These are phyloP conservation scores for Rubia yunnanensis DNA, from an alignment of 257 asterid genomes.

Conservation along the genomic window DNA sequence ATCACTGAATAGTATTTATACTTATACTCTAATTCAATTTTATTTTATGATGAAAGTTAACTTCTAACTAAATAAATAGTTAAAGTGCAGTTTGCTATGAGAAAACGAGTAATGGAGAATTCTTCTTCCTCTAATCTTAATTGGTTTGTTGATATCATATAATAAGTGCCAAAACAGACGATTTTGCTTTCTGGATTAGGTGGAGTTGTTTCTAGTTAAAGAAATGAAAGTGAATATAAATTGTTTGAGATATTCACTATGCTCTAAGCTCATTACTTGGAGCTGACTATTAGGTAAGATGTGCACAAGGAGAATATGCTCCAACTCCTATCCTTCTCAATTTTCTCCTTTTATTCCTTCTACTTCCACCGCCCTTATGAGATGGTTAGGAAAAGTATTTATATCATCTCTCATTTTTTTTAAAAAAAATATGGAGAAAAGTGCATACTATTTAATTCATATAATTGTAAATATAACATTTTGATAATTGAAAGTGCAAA, in stretches of 20 bases:
- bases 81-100: too few species aligned
- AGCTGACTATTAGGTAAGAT: background rate
- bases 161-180: background rate
- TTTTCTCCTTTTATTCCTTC: background rate
- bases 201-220: background rate
- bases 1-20: too few species aligned
- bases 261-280: background rate
- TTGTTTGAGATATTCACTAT: background rate
- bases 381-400: too few species aligned
- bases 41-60: too few species aligned
- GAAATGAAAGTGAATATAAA: background rate
- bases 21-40: too few species aligned
- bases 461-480: too few species aligned
- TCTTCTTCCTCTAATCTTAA: background rate
- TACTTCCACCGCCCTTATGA: too few species aligned
- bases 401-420: too few species aligned
- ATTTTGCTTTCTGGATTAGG: background rate
- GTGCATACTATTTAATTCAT: too few species aligned
- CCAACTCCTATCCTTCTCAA: background rate
- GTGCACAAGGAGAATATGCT: background rate
- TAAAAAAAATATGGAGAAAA: too few species aligned
- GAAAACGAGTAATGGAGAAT: background rate
- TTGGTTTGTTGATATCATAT: background rate
- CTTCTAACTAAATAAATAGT: too few species aligned
- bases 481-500: too few species aligned